Evolutionary conservation across 108 stramenopile species (phyloP).

Genomic region (Cyclotella sp.): DNA sequence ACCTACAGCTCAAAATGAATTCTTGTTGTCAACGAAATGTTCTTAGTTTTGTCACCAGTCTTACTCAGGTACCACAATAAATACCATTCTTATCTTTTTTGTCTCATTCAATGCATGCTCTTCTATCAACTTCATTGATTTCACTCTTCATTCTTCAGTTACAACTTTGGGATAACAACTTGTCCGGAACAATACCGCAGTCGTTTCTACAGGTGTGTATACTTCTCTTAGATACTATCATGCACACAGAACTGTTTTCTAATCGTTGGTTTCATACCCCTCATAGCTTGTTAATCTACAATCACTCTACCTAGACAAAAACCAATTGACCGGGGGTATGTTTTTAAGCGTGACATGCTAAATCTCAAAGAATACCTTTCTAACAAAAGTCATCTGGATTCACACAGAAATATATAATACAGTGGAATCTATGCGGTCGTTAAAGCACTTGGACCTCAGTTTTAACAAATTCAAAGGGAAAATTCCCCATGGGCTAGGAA

Average conservation of each 20-base stretch:
- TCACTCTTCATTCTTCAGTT: conserved; percentile 30
- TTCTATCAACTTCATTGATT: background rate
- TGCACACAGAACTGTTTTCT: background rate
- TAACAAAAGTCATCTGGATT: background rate
- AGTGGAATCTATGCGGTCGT: conserved; percentile 12
- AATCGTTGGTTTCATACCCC: background rate
- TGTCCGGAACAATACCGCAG: conserved; percentile 54
- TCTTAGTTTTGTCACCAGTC: background rate
- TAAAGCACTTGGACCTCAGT: conserved; percentile 38
- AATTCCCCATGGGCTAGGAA: conserved; percentile 53
- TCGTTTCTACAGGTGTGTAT: conserved; percentile 14
- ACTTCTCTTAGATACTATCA: background rate
- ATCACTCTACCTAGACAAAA: conserved; percentile 55
- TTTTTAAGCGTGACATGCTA: background rate
- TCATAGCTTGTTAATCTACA: conserved; percentile 47
- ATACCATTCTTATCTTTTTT: background rate
- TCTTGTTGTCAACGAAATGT: conserved; percentile 19
- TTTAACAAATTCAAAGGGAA: conserved; percentile 49
- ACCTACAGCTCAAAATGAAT: background rate
- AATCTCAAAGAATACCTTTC: conserved; percentile 50
- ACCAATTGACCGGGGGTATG: conserved; percentile 34
- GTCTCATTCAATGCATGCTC: background rate
- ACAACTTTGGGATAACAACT: conserved; percentile 54
- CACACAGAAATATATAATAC: background rate
- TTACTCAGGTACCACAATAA: background rate